A percentile compares a stretch with the other conserved stretches of the same genome.
Conservation (phyloP, 1,139 yeast species). For the Yamadazyma friedrichii region DNA sequence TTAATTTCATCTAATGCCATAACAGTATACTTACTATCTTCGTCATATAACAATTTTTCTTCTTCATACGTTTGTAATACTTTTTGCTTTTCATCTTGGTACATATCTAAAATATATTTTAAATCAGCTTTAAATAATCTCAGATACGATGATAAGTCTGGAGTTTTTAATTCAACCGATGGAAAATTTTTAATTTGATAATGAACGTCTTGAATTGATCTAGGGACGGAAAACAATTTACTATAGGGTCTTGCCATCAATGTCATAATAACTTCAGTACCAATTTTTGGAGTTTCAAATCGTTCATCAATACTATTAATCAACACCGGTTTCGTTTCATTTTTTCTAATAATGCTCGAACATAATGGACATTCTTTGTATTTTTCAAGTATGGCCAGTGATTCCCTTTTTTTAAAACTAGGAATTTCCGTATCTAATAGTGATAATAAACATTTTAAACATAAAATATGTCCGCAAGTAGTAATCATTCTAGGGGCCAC, state of each 20-base stretch:
- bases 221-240: conserved; percentile 64
- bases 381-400: conserved; percentile 44
- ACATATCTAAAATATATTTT: conserved; percentile 51
- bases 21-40: conserved; percentile 55
- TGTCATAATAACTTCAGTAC: conserved; percentile 59
- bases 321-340: conserved; percentile 69
- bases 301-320: conserved; percentile 53
- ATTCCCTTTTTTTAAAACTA: conserved; percentile 33
- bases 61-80: conserved; percentile 49
- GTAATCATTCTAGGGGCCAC: conserved; percentile 91
- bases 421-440: conserved; percentile 62
- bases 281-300: conserved; percentile 60
- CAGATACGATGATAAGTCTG: conserved; percentile 32
- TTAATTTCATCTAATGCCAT: conserved; percentile 60
- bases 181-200: conserved; percentile 32
- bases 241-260: conserved; percentile 71
- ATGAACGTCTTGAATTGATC: conserved; percentile 30
- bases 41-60: conserved; percentile 59
- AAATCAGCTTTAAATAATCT: conserved; percentile 67
- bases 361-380: conserved; percentile 87
- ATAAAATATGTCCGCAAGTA: conserved; percentile 89
- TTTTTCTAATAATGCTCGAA: conserved; percentile 58
- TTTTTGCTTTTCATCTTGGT: conserved; percentile 53
- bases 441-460: conserved; percentile 76
- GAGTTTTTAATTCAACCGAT: conserved; percentile 20